Base-by-base conservation (phyloP, 345 rosid species). In the Ricinus communis region DNA sequence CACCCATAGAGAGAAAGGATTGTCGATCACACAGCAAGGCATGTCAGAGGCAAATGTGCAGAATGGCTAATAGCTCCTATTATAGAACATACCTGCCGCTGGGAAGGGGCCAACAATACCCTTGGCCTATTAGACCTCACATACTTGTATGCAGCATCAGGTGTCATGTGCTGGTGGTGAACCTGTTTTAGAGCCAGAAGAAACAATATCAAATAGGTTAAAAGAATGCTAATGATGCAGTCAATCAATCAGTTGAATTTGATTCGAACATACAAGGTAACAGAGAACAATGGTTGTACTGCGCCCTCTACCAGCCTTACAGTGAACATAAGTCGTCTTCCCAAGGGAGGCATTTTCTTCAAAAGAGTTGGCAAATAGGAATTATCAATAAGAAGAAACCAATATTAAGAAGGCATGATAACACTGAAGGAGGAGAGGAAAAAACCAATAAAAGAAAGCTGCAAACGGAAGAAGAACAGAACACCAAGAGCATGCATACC, bases 231-330 rank as follows among this genome's bases (percentile, higher is more conserved):
- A 51, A 33, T 33, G 15, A 33, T 25, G 40, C 55, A 47, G 68
- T 19, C 15, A 16, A 16, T 63, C 11, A 28, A 46, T 41, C 43
- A 27, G 27, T 24, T 24, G 9, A 36, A 18, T 8, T 47, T 52
- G 31, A 21, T 15, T 13, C 9, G 14, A 43, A 33, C 59, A 45
- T 77, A 78, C 98, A 88, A 93, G 82, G 80, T 91, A 91, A 70
- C 96, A 91, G 55, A 93, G 96, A 79, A 90, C 95, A 72, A 94
- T 82, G 9, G 94, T 90, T 1, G 97, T 91, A 81, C 98, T 93
- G 78, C 97, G 84, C 82, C 98, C 97, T 9, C 96, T 85, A 33
- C 97, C 98, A 75, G 98, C 97, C 80, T 93, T 93, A 78, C 98
- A 93, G 74, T 93, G 98, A 38, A 91, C 97, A 65, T 90, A 90